Evolutionary conservation across 2,329 filamentous ascomycete species (phyloP), one percentile per base, ranked within the genome.

Genomic region (Aspergillus caelatus): DNA sequence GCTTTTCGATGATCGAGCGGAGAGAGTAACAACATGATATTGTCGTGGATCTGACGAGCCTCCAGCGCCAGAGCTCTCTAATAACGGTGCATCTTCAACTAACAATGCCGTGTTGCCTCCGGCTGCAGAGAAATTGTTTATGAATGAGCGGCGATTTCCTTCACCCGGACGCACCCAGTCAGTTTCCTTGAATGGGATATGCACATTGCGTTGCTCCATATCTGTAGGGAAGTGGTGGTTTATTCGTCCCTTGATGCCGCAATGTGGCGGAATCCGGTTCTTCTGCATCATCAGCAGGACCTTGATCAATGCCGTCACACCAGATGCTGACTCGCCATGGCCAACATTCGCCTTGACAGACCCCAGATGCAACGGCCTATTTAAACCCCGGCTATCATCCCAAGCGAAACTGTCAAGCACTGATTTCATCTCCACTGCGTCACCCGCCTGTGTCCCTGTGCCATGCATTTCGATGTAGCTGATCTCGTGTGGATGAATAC

Each of bases 391-490:
- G 75, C 79, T 57, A 86, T 81, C 62, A 19, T 48, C 73, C 60
- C 81, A 79, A 32, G 86, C 87, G 68, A 90, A 90, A 23, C 85
- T 81, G 60, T 85, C 82, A 23, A 88, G 87, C 57, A 96, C 90
- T 0, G 90, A 92, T 1, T 87, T 82, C 89, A 94, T 94, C 75
- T 97, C 93, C 4, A 88, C 90, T 11, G 88, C 88, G 72, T 96
- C 93, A 2, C 67, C 93, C 36, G 90, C 92, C 76, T 95, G 91
- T 0, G 92, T 96, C 36, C 93, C 93, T 3, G 93, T 96, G 19
- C 91, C 93, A 75, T 96, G 92, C 88, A 95, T 93, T 78, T 96
- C 93, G 10, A 96, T 89, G 72, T 94, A 95, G 77, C 88, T 88
- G 57, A 96, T 85, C 66, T 94, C 90, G 57, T 88, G 84, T 2